A percentile compares a stretch with the other conserved stretches of the same genome.
phyloP scores from a whole-genome alignment of 495 filamentous ascomycete genomes.

The Xylaria castorea region DNA sequence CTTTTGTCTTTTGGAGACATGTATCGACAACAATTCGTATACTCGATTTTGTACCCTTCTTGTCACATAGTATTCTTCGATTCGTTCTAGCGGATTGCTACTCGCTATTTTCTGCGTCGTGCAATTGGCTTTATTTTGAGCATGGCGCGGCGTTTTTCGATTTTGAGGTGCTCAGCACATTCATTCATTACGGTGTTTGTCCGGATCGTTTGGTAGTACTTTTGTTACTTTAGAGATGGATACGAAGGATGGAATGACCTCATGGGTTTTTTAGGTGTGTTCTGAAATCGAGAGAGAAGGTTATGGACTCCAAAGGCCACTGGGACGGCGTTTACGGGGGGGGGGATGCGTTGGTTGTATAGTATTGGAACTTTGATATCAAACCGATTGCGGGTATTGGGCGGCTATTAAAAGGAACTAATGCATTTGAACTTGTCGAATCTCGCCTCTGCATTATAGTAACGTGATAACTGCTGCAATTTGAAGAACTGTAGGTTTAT shows the following conservation, averaged over 20 bases:
- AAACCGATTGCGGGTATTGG: not conserved
- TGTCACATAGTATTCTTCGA: constrained; percentile 31
- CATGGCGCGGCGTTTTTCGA: constrained; percentile 41
- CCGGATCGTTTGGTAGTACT: constrained; percentile 23
- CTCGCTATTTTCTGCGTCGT: constrained; percentile 38
- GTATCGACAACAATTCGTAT: constrained; percentile 27
- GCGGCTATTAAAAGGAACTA: constrained; percentile 15
- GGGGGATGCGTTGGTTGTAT: constrained; percentile 32
- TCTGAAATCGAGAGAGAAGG: constrained; percentile 26
- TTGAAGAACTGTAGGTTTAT: not conserved
- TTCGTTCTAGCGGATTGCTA: constrained; percentile 26
- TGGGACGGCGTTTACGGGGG: constrained; percentile 35
- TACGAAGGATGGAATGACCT: constrained; percentile 40
- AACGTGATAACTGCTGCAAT: not conserved
- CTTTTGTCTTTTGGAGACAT: constrained; percentile 11
- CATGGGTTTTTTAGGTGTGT: constrained; percentile 33
- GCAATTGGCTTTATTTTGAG: constrained; percentile 29
- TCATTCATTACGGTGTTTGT: constrained; percentile 26
- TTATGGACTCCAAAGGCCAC: constrained; percentile 31
- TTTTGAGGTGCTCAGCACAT: constrained; percentile 33
- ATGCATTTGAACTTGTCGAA: constrained; percentile 10
- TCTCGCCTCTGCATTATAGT: not conserved
- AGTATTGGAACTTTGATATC: constrained; percentile 14
- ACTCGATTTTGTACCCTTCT: constrained; percentile 32
- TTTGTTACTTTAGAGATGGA: constrained; percentile 36